Conservation (phyloP, 768 basidiomycete genomes). For the Termitomyces sp. region DNA sequence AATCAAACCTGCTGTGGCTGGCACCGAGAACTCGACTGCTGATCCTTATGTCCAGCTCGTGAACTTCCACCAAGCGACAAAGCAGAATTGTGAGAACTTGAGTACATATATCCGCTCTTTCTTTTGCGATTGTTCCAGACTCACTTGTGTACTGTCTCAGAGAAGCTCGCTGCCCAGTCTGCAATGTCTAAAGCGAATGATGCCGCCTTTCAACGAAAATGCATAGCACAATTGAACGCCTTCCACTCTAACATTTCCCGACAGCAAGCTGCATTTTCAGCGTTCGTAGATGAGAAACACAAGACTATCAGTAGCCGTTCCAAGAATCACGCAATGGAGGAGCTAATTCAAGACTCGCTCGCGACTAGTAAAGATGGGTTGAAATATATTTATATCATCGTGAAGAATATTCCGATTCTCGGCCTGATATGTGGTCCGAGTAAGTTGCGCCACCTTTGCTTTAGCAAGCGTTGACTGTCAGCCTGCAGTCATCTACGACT, state of each 20-base stretch:
- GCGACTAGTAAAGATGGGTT: conserved; percentile 45
- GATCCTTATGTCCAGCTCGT: conserved; percentile 2
- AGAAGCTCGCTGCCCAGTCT: conserved; percentile 27
- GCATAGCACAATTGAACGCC: conserved; percentile 26
- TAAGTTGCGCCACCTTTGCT: conserved; percentile 25
- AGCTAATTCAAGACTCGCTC: conserved; percentile 40
- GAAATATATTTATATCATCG: conserved; percentile 21
- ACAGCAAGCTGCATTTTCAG: conserved; percentile 25
- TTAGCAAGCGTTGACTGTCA: neutral
- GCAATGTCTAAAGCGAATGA: conserved; percentile 20
- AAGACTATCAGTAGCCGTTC: conserved; percentile 43
- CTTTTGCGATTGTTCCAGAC: neutral
- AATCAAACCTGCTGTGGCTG: neutral
- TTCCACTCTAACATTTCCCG: conserved; percentile 26
- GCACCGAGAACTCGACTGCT: neutral
- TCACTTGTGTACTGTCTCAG: conserved; percentile 15
- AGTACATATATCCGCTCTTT: conserved; percentile 18
- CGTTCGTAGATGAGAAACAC: conserved; percentile 16
- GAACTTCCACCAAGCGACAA: conserved; percentile 7
- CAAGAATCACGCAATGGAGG: conserved; percentile 35
- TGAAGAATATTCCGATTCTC: conserved; percentile 35
- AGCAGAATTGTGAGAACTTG: conserved; percentile 17
- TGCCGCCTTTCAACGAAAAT: conserved; percentile 31
- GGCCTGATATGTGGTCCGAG: conserved; percentile 51
- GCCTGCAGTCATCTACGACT: conserved; percentile 43